Percentiles rank a stretch among this genome's conserved stretches.
Conservation (phyloP, 805 yeast species). For the Metschnikowia picachoensis region DNA sequence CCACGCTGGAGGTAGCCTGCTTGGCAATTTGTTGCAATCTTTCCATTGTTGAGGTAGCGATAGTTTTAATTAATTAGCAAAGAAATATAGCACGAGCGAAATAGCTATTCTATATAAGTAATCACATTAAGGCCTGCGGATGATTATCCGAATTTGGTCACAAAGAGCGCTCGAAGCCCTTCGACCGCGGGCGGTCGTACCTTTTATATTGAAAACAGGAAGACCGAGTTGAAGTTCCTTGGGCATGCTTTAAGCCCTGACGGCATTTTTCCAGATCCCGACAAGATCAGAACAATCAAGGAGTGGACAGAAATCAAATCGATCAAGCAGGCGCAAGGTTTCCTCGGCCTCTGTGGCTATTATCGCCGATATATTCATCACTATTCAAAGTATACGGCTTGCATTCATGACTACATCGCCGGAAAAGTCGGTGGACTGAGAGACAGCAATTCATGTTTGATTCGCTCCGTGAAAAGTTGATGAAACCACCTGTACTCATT, state of each 20-base stretch:
- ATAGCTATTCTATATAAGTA: slow-evolving; percentile 2
- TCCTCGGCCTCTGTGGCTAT: neutral
- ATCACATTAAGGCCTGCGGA: slow-evolving; percentile 8
- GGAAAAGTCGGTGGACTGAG: neutral
- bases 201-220: slow-evolving; percentile 5
- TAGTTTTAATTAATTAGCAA: too few relatives aligned
- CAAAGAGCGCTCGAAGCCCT: slow-evolving; percentile 1
- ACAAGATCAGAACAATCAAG: neutral
- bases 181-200: slow-evolving; percentile 2
- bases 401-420: slow-evolving; percentile 1
- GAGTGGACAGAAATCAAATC: neutral
- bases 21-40: slow-evolving; percentile 61
- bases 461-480: neutral
- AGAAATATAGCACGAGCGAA: neutral
- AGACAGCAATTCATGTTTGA: neutral
- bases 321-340: neutral
- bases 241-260: neutral
- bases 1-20: slow-evolving; percentile 54
- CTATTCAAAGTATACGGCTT: neutral
- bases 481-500: neutral
- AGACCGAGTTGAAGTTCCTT: neutral
- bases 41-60: slow-evolving; percentile 40
- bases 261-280: neutral
- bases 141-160: slow-evolving; percentile 9
- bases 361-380: neutral